Evolutionary conservation across 148 eudicot genomes (phyloP), one percentile per base, ranked within the genome.

Genomic region (Amaranthus palmeri): DNA sequence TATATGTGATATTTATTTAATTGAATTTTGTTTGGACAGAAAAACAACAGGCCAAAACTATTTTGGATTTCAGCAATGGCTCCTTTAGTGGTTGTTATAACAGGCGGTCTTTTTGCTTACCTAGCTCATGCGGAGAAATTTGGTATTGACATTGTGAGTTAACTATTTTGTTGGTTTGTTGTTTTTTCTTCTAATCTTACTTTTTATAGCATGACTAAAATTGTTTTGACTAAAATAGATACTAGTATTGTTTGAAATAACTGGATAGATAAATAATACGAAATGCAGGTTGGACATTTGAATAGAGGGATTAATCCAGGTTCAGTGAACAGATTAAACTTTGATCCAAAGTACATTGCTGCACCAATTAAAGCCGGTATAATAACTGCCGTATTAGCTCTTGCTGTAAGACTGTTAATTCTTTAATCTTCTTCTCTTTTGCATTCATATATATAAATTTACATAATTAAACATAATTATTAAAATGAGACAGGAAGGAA

Each of bases 51-150:
- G 55, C 92, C 99, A 13, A 81, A 85, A 60, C 66, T 89, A 61
- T 89, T 91, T 52, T 88, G 90, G 88, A 85, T 95, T 53, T 83
- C 97, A 44, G 99, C 99, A 2, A 83, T 92, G 74, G 90, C 89
- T 65, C 98, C 98, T 41, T 81, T 90, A 12, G 78, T 77, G 65
- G 80, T 81, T 36, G 93, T 93, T 25, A 46, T 90, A 3, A 40
- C 70, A 41, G 98, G 96, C 25, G 79, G 96, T 66, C 80, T 87
- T 17, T 81, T 93, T 64, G 89, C 93, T 44, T 93, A 85, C 67
- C 82, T 90, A 67, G 83, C 88, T 8, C 86, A 90, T 73, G 87
- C 86, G 0, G 92, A 88, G 58, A 90, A 84, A 81, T 81, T 80
- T 70, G 97, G 99, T 61, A 81, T 95, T 44, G 66, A 76, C 75